Percentiles rank a stretch among this genome's conserved stretches.
Evolutionary conservation across 78 protist genomes (phyloP).

Genomic region (Protostelium mycophagum): DNA sequence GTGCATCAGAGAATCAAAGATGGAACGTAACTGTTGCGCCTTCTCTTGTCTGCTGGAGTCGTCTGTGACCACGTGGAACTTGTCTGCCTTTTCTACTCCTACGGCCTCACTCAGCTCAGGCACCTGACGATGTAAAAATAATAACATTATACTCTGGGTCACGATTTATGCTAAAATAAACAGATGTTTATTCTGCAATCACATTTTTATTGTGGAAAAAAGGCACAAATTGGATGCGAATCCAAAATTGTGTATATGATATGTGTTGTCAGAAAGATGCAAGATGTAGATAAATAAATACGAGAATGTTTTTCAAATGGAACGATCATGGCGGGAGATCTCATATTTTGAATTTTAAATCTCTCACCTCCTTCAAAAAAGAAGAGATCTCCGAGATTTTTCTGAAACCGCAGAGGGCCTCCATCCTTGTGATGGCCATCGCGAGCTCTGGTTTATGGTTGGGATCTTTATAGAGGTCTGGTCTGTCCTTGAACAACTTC

Average conservation of each 20-base stretch:
- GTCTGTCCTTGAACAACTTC: slow-evolving; percentile 58
- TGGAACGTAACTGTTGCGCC: slow-evolving; percentile 13
- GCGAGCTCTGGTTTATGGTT: slow-evolving; percentile 97
- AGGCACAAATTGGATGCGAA: background rate
- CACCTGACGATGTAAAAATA: background rate
- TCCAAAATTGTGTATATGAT: background rate
- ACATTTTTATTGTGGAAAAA: too few species aligned
- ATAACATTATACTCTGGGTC: too few species aligned
- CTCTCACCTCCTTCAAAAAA: slow-evolving; percentile 27
- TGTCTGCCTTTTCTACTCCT: background rate
- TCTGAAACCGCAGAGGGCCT: slow-evolving; percentile 88
- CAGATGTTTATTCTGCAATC: too few species aligned
- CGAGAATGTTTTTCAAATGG: background rate
- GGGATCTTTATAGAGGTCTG: slow-evolving; percentile 83
- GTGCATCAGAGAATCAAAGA: slow-evolving; percentile 28
- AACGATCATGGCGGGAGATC: slow-evolving; percentile 6
- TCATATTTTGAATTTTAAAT: slow-evolving; percentile 23
- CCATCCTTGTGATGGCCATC: slow-evolving; percentile 86
- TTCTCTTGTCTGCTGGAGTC: slow-evolving; percentile 1
- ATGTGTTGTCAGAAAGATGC: background rate
- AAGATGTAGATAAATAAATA: background rate
- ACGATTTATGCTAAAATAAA: too few species aligned
- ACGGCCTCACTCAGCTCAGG: background rate
- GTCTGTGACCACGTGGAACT: background rate
- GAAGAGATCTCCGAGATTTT: slow-evolving; percentile 43